Percentiles rank a stretch among this genome's conserved stretches.
Conservation (phyloP, 179 eudicot genomes). For the Beta macrorhiza region DNA sequence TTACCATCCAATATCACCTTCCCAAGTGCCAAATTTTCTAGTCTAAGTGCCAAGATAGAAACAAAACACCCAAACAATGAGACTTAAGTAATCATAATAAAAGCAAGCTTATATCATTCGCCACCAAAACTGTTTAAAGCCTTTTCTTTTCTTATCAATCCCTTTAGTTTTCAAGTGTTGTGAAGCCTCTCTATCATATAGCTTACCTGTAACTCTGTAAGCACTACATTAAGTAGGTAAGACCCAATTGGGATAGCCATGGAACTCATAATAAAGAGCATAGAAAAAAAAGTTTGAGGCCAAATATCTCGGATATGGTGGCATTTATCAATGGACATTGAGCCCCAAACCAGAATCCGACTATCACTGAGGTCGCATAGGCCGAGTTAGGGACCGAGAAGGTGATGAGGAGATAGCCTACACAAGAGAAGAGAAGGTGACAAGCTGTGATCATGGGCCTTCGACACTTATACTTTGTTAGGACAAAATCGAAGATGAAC, state of each 20-base stretch:
- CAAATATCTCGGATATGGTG: constrained; percentile 17
- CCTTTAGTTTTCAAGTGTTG: constrained; percentile 3
- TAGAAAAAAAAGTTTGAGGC: constrained; percentile 8
- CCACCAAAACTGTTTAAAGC: constrained; percentile 11
- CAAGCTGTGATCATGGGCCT: constrained; percentile 16
- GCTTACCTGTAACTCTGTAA: neutral
- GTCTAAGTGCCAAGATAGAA: constrained; percentile 17
- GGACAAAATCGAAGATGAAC: constrained; percentile 10
- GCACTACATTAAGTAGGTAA: constrained; percentile 1
- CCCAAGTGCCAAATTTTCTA: constrained; percentile 7
- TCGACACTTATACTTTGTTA: constrained; percentile 18
- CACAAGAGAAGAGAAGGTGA: constrained; percentile 12
- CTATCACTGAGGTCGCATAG: constrained; percentile 11
- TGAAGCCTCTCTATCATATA: constrained; percentile 11
- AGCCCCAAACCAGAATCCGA: constrained; percentile 17
- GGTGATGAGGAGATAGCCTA: constrained; percentile 21
- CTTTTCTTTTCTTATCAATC: constrained; percentile 6
- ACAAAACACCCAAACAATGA: constrained; percentile 11
- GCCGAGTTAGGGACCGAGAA: constrained; percentile 17
- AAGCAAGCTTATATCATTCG: constrained; percentile 6
- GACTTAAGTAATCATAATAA: constrained; percentile 3
- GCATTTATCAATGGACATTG: constrained; percentile 16
- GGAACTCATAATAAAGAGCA: neutral
- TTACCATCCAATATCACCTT: constrained; percentile 4
- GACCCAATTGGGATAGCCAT: constrained; percentile 16